phyloP scores from a whole-genome alignment of 179 eudicot genomes.

The Sideroxylon spinosum region DNA sequence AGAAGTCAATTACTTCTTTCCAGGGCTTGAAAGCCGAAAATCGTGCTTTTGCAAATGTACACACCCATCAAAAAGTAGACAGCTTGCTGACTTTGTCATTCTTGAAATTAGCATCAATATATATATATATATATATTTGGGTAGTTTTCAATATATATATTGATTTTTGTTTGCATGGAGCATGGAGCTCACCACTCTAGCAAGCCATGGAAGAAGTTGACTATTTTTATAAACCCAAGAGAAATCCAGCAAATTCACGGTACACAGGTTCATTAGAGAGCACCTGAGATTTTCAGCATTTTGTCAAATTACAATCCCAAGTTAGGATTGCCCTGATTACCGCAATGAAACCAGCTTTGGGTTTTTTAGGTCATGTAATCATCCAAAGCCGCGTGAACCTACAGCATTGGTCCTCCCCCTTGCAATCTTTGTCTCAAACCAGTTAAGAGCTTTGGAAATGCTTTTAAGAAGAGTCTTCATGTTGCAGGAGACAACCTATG shows the following conservation, averaged over 20 bases:
- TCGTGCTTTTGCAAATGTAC: neutral
- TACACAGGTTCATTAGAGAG: neutral
- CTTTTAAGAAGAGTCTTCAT: neutral
- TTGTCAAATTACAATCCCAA: conserved; percentile 2
- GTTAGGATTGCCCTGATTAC: neutral
- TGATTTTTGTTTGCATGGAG: neutral
- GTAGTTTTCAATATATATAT: neutral
- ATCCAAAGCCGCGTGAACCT: neutral
- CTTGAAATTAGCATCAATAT: neutral
- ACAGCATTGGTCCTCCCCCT: neutral
- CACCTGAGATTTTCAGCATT: neutral
- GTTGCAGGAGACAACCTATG: neutral
- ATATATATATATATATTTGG: neutral
- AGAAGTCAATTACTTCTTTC: neutral
- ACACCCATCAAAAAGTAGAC: neutral
- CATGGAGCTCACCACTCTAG: conserved; percentile 3
- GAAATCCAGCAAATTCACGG: conserved; percentile 5
- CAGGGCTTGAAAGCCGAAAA: neutral
- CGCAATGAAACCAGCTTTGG: neutral
- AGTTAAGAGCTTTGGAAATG: neutral
- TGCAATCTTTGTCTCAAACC: neutral
- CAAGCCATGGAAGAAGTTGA: conserved; percentile 5
- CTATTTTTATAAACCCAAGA: neutral
- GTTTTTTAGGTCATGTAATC: conserved; percentile 1
- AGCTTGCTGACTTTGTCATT: neutral